These are phyloP conservation scores for Pelargonium cotyledonis DNA, from an alignment of 441 rosid species.

Conservation along the genomic window DNA sequence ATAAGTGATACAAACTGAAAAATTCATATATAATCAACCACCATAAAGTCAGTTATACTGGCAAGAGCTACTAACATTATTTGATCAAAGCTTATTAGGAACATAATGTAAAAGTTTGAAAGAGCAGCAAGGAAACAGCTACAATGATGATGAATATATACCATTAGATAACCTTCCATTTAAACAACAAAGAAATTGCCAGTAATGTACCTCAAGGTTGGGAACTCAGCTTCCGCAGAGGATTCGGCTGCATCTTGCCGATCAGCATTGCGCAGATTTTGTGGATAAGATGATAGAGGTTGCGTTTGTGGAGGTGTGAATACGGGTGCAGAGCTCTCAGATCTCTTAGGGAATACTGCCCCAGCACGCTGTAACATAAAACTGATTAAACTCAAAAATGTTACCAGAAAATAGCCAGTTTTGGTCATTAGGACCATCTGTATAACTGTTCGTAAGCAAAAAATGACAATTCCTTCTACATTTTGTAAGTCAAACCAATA, in stretches of 20 bases:
- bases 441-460: neutral
- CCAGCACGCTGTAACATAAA: conserved; percentile 77
- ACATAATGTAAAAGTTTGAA: neutral
- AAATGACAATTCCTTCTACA: neutral
- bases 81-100: neutral
- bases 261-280: conserved; percentile 57
- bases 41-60: neutral
- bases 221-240: conserved; percentile 78
- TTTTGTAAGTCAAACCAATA: too few species aligned
- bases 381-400: conserved; percentile 16
- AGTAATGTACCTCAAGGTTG: conserved; percentile 62
- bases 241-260: conserved; percentile 54
- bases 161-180: neutral
- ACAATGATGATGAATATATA: neutral
- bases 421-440: conserved; percentile 9
- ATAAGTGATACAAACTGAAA: neutral
- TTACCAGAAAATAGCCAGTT: conserved; percentile 5
- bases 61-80: neutral
- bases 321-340: conserved; percentile 86
- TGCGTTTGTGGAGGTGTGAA: conserved; percentile 94
- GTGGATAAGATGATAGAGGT: conserved; percentile 75
- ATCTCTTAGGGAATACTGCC: conserved; percentile 88
- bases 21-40: neutral
- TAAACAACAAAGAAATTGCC: conserved; percentile 12
- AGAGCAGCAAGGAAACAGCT: neutral